phyloP scores from a whole-genome alignment of 1,284 basidiomycete species.

The Taiwanofungus camphoratus region DNA sequence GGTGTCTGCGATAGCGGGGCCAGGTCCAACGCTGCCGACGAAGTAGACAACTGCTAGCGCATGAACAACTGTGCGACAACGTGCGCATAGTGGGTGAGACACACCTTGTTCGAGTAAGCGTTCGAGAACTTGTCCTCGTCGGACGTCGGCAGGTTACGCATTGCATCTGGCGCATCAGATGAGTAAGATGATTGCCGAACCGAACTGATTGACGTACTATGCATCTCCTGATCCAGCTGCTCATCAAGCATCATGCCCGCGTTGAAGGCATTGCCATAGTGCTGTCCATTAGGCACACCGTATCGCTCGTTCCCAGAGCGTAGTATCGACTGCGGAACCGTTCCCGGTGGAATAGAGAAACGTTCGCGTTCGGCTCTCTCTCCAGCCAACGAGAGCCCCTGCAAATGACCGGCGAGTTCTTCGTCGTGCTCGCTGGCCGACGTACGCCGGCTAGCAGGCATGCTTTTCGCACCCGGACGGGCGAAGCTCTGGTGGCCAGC shows the following conservation, averaged over 20 bases:
- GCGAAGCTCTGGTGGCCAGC: conserved; percentile 41
- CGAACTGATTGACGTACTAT: conserved; percentile 53
- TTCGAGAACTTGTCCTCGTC: conserved; percentile 83
- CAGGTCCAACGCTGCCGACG: conserved; percentile 88
- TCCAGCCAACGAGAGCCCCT: conserved; percentile 58
- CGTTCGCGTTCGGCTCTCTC: conserved; percentile 41
- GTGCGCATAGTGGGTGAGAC: conserved; percentile 16
- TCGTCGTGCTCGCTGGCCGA: conserved; percentile 78
- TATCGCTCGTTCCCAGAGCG: conserved; percentile 40
- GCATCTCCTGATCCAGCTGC: conserved; percentile 86
- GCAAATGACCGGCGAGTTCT: conserved; percentile 68
- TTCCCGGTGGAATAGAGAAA: conserved; percentile 18
- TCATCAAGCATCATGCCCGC: conserved; percentile 86
- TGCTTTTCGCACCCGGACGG: conserved; percentile 73
- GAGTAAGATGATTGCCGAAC: conserved; percentile 13
- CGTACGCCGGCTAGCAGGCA: conserved; percentile 81
- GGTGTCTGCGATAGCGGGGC: conserved; percentile 85
- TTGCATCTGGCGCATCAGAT: conserved; percentile 58
- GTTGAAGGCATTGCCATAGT: conserved; percentile 60
- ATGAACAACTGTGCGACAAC: conserved; percentile 3
- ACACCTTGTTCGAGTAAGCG: conserved; percentile 62
- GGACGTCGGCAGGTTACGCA: conserved; percentile 86
- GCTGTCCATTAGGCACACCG: conserved; percentile 47
- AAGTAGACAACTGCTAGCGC: conserved; percentile 64
- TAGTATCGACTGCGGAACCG: conserved; percentile 37